Conservation (phyloP, 805 yeast genomes). For the Teunomyces pallodes region DNA sequence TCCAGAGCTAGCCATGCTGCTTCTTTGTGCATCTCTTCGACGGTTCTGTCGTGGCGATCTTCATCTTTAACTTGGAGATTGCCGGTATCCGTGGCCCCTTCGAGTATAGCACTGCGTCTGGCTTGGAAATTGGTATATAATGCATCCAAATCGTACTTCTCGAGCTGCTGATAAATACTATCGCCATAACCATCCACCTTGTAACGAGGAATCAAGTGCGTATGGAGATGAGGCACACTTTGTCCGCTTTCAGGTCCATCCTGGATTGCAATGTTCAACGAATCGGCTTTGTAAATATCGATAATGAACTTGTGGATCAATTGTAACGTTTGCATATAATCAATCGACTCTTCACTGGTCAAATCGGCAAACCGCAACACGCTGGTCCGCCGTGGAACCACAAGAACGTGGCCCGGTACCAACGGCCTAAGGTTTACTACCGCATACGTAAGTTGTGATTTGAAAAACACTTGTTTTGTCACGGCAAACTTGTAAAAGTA, state of each 20-base stretch:
- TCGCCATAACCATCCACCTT: constrained; percentile 61
- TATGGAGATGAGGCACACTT: constrained; percentile 91
- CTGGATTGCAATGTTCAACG: constrained; percentile 88
- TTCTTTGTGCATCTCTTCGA: constrained; percentile 69
- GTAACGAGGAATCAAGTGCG: constrained; percentile 88
- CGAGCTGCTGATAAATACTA: constrained; percentile 61
- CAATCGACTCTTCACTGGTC: constrained; percentile 66
- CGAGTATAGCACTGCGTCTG: background rate
- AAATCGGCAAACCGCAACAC: constrained; percentile 69
- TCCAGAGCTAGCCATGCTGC: constrained; percentile 34
- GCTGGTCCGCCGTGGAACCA: constrained; percentile 70
- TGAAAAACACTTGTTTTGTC: constrained; percentile 56
- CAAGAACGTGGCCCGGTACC: constrained; percentile 86
- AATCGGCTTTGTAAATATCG: constrained; percentile 68
- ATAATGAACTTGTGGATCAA: constrained; percentile 66
- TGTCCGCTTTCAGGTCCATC: constrained; percentile 98
- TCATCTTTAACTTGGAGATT: constrained; percentile 40
- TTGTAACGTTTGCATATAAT: constrained; percentile 76
- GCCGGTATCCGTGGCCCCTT: constrained; percentile 1
- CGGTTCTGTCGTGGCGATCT: constrained; percentile 54
- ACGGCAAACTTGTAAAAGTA: constrained; percentile 55
- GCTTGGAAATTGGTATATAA: constrained; percentile 21
- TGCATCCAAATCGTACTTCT: constrained; percentile 50
- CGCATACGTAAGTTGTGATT: constrained; percentile 69
- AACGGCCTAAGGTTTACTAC: constrained; percentile 89